Percentiles rank a stretch among this genome's conserved stretches.
Conservation (phyloP, 129 eudicot species). For the Flaveria robusta region DNA sequence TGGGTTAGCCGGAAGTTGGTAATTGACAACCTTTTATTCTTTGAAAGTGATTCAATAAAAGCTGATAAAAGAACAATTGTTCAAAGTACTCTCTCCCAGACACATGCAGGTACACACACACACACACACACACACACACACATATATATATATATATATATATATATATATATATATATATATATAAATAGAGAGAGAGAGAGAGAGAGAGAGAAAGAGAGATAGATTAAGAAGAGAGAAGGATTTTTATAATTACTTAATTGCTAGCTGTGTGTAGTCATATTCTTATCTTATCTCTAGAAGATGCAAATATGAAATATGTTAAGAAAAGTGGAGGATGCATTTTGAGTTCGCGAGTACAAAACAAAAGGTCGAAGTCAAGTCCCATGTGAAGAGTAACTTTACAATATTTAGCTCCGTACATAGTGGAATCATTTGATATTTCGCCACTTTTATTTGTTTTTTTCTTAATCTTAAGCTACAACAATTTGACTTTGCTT, state of each 20-base stretch:
- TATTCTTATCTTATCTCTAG: background rate
- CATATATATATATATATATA: too few relatives aligned
- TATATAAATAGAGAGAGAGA: too few relatives aligned
- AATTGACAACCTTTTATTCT: too few relatives aligned
- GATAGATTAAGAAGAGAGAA: too few relatives aligned
- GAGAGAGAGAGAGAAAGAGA: too few relatives aligned
- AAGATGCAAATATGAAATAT: background rate
- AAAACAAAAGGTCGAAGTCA: background rate
- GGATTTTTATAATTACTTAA: background rate
- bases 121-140: too few relatives aligned
- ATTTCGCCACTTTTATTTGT: background rate
- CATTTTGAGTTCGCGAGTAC: background rate
- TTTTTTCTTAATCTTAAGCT: background rate
- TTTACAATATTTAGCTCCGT: background rate
- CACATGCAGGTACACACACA: too few relatives aligned
- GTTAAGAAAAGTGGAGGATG: background rate
- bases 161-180: too few relatives aligned
- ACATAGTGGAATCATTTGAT: background rate
- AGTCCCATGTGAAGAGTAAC: conserved; percentile 6
- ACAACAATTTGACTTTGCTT: background rate
- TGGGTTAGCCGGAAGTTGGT: too few relatives aligned
- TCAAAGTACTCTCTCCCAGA: too few relatives aligned
- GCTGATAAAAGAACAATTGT: too few relatives aligned
- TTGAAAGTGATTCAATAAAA: too few relatives aligned
- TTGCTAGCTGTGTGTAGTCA: background rate